These are phyloP conservation scores for Epicoccum sorghinum DNA, from an alignment of 2,329 filamentous ascomycete genomes.

Conservation along the genomic window DNA sequence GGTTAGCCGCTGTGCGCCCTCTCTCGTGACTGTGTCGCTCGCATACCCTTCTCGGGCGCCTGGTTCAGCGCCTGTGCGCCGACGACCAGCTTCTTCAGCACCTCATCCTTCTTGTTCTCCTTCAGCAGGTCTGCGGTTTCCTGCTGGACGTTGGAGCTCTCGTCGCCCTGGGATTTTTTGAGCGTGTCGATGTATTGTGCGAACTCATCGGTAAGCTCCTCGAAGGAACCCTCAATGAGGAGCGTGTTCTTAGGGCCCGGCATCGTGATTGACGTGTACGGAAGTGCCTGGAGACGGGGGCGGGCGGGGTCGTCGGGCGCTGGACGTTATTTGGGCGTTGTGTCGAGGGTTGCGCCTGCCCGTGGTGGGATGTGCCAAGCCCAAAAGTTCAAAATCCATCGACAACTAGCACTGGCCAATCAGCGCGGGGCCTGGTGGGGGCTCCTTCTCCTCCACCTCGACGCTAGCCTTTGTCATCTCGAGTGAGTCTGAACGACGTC, in stretches of 20 bases:
- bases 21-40: slow-evolving; percentile 16
- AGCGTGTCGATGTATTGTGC: slow-evolving; percentile 89
- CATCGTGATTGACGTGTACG: slow-evolving; percentile 52
- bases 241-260: slow-evolving; percentile 67
- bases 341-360: slow-evolving; percentile 19
- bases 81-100: slow-evolving; percentile 86
- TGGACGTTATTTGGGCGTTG: slow-evolving; percentile 19
- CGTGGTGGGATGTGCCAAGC: slow-evolving; percentile 21
- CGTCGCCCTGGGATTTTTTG: slow-evolving; percentile 66
- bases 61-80: slow-evolving; percentile 78
- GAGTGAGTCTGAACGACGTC: too few species aligned
- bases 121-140: slow-evolving; percentile 74
- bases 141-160: slow-evolving; percentile 58
- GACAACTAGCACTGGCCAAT: slow-evolving; percentile 13
- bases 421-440: background rate
- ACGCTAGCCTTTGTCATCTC: background rate
- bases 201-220: slow-evolving; percentile 92
- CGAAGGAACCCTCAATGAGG: slow-evolving; percentile 87
- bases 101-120: slow-evolving; percentile 76
- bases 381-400: slow-evolving; percentile 15
- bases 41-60: slow-evolving; percentile 81
- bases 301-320: slow-evolving; percentile 20
- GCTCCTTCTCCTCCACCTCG: background rate
- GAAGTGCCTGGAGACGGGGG: slow-evolving; percentile 30
- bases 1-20: slow-evolving; percentile 31